phyloP scores from a whole-genome alignment of 2,329 filamentous ascomycete species.

The Fusarium sp. region DNA sequence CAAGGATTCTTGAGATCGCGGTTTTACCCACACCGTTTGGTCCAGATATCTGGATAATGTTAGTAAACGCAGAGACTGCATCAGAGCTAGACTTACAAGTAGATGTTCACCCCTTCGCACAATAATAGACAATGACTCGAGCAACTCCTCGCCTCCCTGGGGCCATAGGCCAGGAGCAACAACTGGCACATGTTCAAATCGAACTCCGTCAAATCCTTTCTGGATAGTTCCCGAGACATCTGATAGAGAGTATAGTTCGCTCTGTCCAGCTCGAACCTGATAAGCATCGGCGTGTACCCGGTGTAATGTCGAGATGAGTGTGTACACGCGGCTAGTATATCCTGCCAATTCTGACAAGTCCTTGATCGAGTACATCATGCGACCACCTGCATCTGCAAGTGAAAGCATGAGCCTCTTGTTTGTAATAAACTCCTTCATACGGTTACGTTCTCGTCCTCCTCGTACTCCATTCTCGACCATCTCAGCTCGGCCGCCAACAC shows the following conservation, averaged over 20 bases:
- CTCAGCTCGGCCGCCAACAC: slow-evolving; percentile 79
- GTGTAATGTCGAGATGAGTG: slow-evolving; percentile 92
- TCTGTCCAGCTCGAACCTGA: slow-evolving; percentile 72
- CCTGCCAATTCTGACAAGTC: slow-evolving; percentile 95
- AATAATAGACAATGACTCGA: slow-evolving; percentile 89
- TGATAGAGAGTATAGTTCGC: slow-evolving; percentile 88
- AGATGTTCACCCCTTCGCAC: slow-evolving; percentile 92
- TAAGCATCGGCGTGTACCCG: slow-evolving; percentile 93
- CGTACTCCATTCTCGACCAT: slow-evolving; percentile 64
- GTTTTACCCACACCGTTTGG: slow-evolving; percentile 96
- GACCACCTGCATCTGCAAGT: slow-evolving; percentile 91
- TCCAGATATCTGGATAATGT: slow-evolving; percentile 76
- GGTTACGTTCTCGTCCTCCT: slow-evolving; percentile 77
- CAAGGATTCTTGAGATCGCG: slow-evolving; percentile 86
- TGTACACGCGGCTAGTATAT: slow-evolving; percentile 96
- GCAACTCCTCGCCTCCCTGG: slow-evolving; percentile 88
- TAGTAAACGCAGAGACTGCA: slow-evolving; percentile 16
- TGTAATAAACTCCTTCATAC: slow-evolving; percentile 99
- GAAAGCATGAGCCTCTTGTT: slow-evolving; percentile 99
- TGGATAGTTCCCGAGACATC: slow-evolving; percentile 95
- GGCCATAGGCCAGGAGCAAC: slow-evolving; percentile 91
- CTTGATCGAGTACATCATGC: slow-evolving; percentile 99
- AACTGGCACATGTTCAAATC: slow-evolving; percentile 91
- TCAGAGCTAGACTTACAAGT: slow-evolving; percentile 62
- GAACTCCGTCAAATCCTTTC: slow-evolving; percentile 93